These are phyloP conservation scores for Letharia lupina DNA, from an alignment of 495 filamentous ascomycete genomes.

Conservation along the genomic window DNA sequence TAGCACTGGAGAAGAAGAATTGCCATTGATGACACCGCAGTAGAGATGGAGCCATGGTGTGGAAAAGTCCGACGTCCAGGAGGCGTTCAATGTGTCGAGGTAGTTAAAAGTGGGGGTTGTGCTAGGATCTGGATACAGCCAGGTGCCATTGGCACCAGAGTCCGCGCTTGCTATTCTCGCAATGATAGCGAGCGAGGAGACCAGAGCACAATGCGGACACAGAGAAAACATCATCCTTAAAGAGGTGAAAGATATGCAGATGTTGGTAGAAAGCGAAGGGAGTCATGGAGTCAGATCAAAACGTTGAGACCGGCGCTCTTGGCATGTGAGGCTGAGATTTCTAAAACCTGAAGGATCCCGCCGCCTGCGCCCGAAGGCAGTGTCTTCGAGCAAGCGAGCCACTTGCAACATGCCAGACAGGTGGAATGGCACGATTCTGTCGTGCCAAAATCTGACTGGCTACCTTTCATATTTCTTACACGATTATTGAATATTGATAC, in stretches of 20 bases:
- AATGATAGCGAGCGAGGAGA: neutral
- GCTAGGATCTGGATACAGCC: slow-evolving; percentile 5
- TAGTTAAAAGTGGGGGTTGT: neutral
- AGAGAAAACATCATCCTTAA: neutral
- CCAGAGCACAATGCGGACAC: neutral
- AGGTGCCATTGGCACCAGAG: neutral
- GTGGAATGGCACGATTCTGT: neutral
- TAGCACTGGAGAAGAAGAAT: neutral
- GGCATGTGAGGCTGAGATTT: neutral
- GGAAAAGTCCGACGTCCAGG: neutral
- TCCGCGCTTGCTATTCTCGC: neutral
- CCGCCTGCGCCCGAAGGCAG: neutral
- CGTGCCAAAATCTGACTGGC: neutral
- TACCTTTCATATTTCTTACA: neutral
- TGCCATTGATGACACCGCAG: neutral
- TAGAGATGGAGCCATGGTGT: slow-evolving; percentile 5
- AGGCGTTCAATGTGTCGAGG: neutral
- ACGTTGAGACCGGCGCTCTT: neutral
- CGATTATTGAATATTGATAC: no score
- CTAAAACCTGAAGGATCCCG: neutral
- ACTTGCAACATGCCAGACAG: neutral
- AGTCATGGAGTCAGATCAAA: neutral
- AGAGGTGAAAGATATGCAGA: neutral
- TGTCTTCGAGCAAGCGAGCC: neutral
- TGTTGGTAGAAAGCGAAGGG: neutral